Conservation (phyloP, 2,329 filamentous ascomycete species). For the Diaporthe ilicicola region DNA sequence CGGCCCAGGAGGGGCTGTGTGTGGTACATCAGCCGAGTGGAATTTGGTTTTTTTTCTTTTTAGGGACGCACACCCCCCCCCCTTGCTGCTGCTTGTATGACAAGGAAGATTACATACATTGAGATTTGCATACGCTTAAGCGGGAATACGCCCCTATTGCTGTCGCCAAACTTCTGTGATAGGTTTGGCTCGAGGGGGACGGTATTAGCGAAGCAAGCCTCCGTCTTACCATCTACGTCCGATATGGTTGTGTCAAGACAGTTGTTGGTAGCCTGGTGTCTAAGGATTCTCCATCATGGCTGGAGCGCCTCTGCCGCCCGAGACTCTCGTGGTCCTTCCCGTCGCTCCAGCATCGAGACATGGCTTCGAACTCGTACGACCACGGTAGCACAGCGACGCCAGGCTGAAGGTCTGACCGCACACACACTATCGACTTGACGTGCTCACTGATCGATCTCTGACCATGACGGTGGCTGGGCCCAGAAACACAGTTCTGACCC, state of each 20-base stretch:
- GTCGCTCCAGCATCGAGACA: neutral
- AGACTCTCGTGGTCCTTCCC: neutral
- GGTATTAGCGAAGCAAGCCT: neutral
- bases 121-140: neutral
- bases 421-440: neutral
- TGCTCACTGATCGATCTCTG: neutral
- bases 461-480: neutral
- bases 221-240: neutral
- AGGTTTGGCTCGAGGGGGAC: neutral
- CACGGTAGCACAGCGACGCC: conserved; percentile 3
- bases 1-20: neutral
- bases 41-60: neutral
- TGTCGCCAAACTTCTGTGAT: neutral
- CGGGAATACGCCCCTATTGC: neutral
- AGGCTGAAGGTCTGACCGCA: conserved; percentile 5
- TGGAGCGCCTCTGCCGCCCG: too few species aligned
- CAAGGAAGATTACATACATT: conserved; percentile 4
- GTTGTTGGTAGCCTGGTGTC: neutral
- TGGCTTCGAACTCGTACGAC: neutral
- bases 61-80: conserved; percentile 1
- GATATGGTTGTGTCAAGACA: neutral
- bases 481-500: conserved; percentile 3
- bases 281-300: neutral
- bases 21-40: neutral
- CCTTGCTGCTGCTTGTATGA: neutral